Evolutionary conservation across 495 filamentous ascomycete genomes (phyloP), one percentile per base, ranked within the genome.

Genomic region (Bathelium albidoporum): DNA sequence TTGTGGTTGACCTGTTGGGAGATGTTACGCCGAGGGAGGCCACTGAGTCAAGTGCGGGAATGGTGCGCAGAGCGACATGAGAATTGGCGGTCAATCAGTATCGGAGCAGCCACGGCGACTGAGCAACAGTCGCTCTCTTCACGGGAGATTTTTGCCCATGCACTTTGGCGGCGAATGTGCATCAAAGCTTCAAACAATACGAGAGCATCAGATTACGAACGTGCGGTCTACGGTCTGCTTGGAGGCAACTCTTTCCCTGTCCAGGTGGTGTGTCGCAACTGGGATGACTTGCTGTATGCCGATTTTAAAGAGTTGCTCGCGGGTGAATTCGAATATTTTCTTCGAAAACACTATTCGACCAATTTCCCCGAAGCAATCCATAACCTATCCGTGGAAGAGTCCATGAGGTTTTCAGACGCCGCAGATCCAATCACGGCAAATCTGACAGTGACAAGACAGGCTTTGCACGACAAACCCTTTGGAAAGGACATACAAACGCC

Each of bases 251-350:
- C 90, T 7, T 77, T 83, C 39, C 85, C 87, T 45, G 89, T 91
- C 12, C 81, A 88, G 69, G 82, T 83, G 65, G 83, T 93, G 16
- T 94, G 90, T 73, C 79, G 80, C 45, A 84, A 82, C 41, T 95
- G 89, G 87, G 90, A 97, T 65, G 94, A 98, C 72, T 84, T 87
- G 65, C 81, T 97, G n/a, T 97, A 92, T 69, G 87, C 87, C 9
- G 85, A 90, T 69, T 94, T 92, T 79, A 96, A 95, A 69, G 83
- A 88, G 10, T 75, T 93, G 31, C 78, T 98, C 18, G 78, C 90
- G 49, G 79, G 80, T 0, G 82, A 86, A 64, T 89, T 88, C 71
- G 87, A 89, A 63, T 66, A 68, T 2, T 88, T 83, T 71, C 67
- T 89, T 32, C 73, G 78, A 62, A 73, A 71, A 32, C 74, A 79